phyloP scores from a whole-genome alignment of 441 rosid genomes.

The Pelargonium citronellum region DNA sequence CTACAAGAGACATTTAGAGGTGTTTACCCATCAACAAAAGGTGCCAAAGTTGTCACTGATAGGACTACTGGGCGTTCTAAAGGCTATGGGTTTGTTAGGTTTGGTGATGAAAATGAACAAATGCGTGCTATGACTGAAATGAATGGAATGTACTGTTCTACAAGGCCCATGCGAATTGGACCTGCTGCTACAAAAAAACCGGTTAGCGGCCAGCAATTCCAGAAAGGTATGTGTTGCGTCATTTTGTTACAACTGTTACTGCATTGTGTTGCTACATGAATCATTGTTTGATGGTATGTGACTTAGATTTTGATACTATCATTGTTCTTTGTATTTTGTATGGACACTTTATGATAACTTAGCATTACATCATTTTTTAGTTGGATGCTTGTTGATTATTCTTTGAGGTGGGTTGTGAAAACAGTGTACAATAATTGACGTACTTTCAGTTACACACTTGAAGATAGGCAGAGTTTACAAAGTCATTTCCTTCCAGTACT shows the following conservation, averaged over 20 bases:
- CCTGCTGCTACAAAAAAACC: constrained; percentile 57
- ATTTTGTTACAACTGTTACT: background rate
- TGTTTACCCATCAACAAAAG: constrained; percentile 44
- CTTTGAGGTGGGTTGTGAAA: constrained; percentile 5
- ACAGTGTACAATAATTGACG: constrained; percentile 17
- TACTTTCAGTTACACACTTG: constrained; percentile 39
- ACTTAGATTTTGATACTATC: background rate
- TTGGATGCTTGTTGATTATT: constrained; percentile 3
- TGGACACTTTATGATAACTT: background rate
- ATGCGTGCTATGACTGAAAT: constrained; percentile 64
- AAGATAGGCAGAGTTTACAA: constrained; percentile 43
- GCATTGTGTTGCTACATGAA: background rate
- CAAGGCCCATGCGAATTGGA: constrained; percentile 68
- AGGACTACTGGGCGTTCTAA: constrained; percentile 62
- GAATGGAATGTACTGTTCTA: constrained; percentile 61
- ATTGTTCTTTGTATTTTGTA: background rate
- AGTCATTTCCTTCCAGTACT: constrained; percentile 45
- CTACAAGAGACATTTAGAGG: constrained; percentile 65
- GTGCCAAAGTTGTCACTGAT: constrained; percentile 76
- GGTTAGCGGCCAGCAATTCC: constrained; percentile 36
- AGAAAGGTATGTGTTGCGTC: constrained; percentile 38
- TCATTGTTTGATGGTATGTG: constrained; percentile 1
- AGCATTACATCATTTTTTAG: background rate
- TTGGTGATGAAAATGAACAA: constrained; percentile 61
- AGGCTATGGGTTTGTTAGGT: constrained; percentile 72